These are phyloP conservation scores for Zalaria sp. DNA, from an alignment of 2,329 filamentous ascomycete species.

Conservation along the genomic window DNA sequence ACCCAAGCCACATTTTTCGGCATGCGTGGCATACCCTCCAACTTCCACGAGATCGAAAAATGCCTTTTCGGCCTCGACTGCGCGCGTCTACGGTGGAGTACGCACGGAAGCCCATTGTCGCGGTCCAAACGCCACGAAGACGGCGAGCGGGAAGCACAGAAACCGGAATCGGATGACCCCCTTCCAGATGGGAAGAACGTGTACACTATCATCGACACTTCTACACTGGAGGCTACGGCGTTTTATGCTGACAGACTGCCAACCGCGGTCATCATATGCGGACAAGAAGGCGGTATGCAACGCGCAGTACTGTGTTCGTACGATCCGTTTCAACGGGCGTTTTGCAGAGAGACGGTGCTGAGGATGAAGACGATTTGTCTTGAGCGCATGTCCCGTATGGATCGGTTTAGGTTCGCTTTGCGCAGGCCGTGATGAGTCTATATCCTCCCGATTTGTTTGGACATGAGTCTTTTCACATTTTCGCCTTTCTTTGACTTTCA, in stretches of 20 bases:
- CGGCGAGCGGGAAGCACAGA: neutral
- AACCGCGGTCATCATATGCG: conserved; percentile 28
- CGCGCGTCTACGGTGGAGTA: conserved; percentile 22
- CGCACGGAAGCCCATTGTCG: conserved; percentile 8
- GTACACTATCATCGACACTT: conserved; percentile 28
- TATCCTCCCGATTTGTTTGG: no score
- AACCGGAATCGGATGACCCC: neutral
- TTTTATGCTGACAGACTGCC: conserved; percentile 27
- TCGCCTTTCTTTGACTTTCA: no score
- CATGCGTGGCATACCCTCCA: conserved; percentile 27
- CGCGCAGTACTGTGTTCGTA: conserved; percentile 32
- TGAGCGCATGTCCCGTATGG: no score
- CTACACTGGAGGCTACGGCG: conserved; percentile 29
- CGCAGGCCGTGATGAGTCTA: no score
- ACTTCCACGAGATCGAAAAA: conserved; percentile 24
- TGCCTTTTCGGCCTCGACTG: conserved; percentile 24
- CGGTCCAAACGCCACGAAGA: neutral
- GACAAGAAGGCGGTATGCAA: conserved; percentile 31
- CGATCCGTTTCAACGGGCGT: conserved; percentile 11
- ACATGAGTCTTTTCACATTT: no score
- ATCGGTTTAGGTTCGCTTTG: no score
- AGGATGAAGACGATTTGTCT: no score
- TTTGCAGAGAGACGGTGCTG: no score
- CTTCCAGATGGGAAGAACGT: conserved; percentile 1
- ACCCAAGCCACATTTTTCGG: conserved; percentile 30